Conservation (phyloP, 1,284 basidiomycete genomes). For the Leccinum ponderosum region DNA sequence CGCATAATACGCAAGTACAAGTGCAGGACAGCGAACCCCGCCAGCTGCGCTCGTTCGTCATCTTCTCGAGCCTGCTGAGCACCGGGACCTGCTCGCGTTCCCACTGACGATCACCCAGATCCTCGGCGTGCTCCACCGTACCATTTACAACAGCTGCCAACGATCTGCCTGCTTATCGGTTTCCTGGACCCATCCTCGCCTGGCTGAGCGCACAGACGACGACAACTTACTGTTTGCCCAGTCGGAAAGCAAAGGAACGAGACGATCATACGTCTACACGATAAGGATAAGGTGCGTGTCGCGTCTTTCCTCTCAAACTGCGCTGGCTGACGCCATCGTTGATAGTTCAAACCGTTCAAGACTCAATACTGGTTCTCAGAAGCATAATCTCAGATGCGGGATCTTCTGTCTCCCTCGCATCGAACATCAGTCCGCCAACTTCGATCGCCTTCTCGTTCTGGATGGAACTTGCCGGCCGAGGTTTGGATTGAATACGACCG, state of each 20-base stretch:
- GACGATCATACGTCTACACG: too few species aligned
- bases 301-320: too few species aligned
- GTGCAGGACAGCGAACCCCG: slow-evolving; percentile 20
- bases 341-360: too few species aligned
- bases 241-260: too few species aligned
- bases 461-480: slow-evolving; percentile 42
- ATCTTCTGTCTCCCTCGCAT: too few species aligned
- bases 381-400: too few species aligned
- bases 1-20: slow-evolving; percentile 25
- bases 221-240: too few species aligned
- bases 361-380: too few species aligned
- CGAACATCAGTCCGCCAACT: too few species aligned
- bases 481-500: slow-evolving; percentile 57
- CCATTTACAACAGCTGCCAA: slow-evolving; percentile 55
- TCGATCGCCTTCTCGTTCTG: too few species aligned
- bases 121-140: slow-evolving; percentile 42
- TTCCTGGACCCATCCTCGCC: slow-evolving; percentile 61
- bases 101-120: slow-evolving; percentile 61
- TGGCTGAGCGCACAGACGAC: slow-evolving; percentile 49
- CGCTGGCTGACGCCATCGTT: too few species aligned
- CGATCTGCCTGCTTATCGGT: slow-evolving; percentile 56
- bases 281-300: too few species aligned
- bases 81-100: slow-evolving; percentile 44
- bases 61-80: slow-evolving; percentile 38
- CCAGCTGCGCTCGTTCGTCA: slow-evolving; percentile 40